These are phyloP conservation scores for Cymbopogon citratus DNA, from an alignment of 176 grass and related monocot genomes.

Conservation along the genomic window DNA sequence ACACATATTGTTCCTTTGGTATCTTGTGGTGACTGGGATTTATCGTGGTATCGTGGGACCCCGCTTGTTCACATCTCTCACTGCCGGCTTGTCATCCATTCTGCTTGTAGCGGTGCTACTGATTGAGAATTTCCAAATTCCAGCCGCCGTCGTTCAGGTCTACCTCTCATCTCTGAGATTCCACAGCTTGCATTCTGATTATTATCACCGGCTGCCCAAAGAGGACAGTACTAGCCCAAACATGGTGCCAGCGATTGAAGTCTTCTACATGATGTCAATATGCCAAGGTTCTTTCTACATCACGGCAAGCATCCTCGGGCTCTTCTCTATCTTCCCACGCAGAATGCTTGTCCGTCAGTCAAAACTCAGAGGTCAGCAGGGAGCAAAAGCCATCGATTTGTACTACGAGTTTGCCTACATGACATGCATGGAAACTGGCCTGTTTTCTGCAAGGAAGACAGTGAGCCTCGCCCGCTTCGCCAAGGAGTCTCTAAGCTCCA, in stretches of 20 bases:
- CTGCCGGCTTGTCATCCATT: not conserved
- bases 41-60: not conserved
- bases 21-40: not conserved
- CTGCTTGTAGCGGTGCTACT: not conserved
- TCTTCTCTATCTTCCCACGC: not conserved
- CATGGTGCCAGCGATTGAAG: not conserved
- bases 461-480: not conserved
- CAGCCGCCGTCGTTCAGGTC: not conserved
- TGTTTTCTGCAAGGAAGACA: not conserved
- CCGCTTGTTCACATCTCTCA: not conserved
- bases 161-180: fast-evolving
- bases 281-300: not conserved
- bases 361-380: not conserved
- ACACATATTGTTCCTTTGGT: not conserved
- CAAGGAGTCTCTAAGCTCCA: not conserved
- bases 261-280: constrained; percentile 6
- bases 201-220: not conserved
- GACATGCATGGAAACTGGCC: not conserved
- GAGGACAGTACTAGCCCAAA: not conserved
- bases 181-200: not conserved
- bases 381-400: not conserved
- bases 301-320: not conserved
- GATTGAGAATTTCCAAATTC: not conserved
- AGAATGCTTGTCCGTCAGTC: not conserved
- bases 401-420: not conserved